Conservation (phyloP, 2,329 filamentous ascomycete genomes). For the Scedosporium boydii region DNA sequence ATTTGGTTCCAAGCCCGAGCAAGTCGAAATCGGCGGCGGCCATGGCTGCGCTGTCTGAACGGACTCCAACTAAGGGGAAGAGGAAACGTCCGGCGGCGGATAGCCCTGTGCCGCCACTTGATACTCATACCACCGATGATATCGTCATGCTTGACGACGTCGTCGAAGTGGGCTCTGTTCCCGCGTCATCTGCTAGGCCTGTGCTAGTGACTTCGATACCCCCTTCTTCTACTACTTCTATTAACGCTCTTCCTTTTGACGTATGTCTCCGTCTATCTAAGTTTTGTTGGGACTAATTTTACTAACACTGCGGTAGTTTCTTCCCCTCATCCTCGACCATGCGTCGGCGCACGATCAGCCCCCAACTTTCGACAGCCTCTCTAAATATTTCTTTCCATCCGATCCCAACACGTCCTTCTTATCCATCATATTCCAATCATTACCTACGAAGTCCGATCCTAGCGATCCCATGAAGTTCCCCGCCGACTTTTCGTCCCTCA, state of each 20-base stretch:
- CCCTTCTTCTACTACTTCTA: background rate
- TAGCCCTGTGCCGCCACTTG: constrained; percentile 56
- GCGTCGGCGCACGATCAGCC: constrained; percentile 43
- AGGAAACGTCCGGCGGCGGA: constrained; percentile 57
- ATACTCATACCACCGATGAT: constrained; percentile 27
- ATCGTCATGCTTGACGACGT: constrained; percentile 24
- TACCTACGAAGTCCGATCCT: constrained; percentile 47
- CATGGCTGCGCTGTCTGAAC: constrained; percentile 30
- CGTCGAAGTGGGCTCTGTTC: background rate
- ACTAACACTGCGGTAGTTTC: constrained; percentile 31
- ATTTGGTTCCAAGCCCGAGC: constrained; percentile 43
- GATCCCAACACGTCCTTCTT: constrained; percentile 52
- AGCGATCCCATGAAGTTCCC: constrained; percentile 45
- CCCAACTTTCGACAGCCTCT: constrained; percentile 58
- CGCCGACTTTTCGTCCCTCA: constrained; percentile 51
- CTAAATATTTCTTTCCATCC: constrained; percentile 55
- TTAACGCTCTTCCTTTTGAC: constrained; percentile 27
- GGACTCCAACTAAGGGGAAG: constrained; percentile 59
- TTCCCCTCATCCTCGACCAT: constrained; percentile 58
- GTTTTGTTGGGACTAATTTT: background rate
- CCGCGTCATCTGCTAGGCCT: background rate
- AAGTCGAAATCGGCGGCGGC: constrained; percentile 21
- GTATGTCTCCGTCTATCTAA: constrained; percentile 21
- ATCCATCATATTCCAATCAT: constrained; percentile 55
- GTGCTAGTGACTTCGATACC: constrained; percentile 3